phyloP scores from a whole-genome alignment of 2,329 filamentous ascomycete genomes.

The Aspergillus tamarii region DNA sequence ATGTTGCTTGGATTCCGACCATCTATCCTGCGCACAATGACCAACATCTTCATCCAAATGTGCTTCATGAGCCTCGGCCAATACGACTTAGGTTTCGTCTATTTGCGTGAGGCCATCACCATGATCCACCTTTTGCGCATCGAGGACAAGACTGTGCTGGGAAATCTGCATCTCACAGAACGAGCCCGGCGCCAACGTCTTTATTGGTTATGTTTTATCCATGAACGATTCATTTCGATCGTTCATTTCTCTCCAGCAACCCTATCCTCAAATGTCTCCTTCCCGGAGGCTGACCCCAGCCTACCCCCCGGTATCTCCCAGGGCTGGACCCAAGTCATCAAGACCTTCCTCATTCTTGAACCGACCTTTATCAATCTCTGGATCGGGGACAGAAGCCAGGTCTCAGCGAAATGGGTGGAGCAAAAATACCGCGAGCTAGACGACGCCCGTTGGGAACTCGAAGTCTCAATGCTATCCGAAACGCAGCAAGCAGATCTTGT shows the following conservation, averaged over 20 bases:
- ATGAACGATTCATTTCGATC: conserved; percentile 60
- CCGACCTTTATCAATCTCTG: conserved; percentile 49
- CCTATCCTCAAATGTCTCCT: conserved; percentile 41
- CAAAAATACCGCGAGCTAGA: conserved; percentile 50
- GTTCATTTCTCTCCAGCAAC: conserved; percentile 52
- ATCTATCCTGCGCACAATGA: conserved; percentile 53
- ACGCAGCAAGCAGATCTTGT: conserved; percentile 55
- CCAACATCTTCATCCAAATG: conserved; percentile 58
- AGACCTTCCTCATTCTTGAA: conserved; percentile 50
- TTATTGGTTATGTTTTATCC: conserved; percentile 61
- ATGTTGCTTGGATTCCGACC: conserved; percentile 43
- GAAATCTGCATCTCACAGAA: conserved; percentile 38
- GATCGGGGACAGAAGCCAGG: conserved; percentile 42
- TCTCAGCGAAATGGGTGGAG: conserved; percentile 50
- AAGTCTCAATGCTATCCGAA: conserved; percentile 43
- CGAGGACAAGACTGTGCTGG: conserved; percentile 42
- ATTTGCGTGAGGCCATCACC: conserved; percentile 55
- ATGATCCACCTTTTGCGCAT: conserved; percentile 51
- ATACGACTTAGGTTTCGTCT: conserved; percentile 54
- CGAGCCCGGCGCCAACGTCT: conserved; percentile 51
- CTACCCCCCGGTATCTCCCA: conserved; percentile 45
- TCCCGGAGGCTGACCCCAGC: conserved; percentile 46
- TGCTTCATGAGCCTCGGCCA: conserved; percentile 54
- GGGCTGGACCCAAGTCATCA: conserved; percentile 50
- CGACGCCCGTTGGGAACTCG: conserved; percentile 40